Percentiles rank a stretch among this genome's conserved stretches.
phyloP scores from a whole-genome alignment of 2,329 filamentous ascomycete genomes.

The Fusarium citri region DNA sequence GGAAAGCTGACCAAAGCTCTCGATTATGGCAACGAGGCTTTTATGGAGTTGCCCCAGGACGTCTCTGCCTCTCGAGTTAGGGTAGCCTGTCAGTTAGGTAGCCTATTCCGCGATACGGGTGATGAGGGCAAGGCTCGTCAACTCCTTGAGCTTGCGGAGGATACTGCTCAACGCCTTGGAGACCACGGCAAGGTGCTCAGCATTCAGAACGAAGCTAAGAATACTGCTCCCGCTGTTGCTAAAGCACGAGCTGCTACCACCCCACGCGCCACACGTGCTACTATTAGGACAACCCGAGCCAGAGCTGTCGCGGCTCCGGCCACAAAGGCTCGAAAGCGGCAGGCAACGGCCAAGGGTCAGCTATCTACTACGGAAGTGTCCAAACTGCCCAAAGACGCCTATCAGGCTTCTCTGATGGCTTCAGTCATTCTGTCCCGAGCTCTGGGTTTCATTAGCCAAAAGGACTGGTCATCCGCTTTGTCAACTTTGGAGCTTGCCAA shows the following conservation, averaged over 20 bases:
- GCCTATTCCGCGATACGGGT: slow-evolving; percentile 64
- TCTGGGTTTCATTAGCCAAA: slow-evolving; percentile 59
- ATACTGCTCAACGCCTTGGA: slow-evolving; percentile 55
- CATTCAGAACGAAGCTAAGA: slow-evolving; percentile 22
- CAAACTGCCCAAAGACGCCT: slow-evolving; percentile 48
- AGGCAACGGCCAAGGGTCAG: slow-evolving; percentile 43
- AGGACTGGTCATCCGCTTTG: slow-evolving; percentile 69
- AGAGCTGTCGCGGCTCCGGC: slow-evolving; percentile 32
- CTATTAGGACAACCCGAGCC: slow-evolving; percentile 43
- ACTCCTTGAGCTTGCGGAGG: slow-evolving; percentile 63
- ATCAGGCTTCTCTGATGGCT: slow-evolving; percentile 53
- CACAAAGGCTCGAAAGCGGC: slow-evolving; percentile 36
- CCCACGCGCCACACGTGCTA: slow-evolving; percentile 43
- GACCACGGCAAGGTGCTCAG: slow-evolving; percentile 35
- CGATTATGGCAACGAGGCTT: slow-evolving; percentile 65
- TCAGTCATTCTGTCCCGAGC: slow-evolving; percentile 55
- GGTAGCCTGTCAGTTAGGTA: slow-evolving; percentile 67
- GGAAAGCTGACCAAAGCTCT: slow-evolving; percentile 69
- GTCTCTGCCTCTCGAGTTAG: slow-evolving; percentile 51
- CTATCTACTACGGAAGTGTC: slow-evolving; percentile 27
- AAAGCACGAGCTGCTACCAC: slow-evolving; percentile 38
- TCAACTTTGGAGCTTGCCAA: slow-evolving; percentile 64
- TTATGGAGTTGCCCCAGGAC: slow-evolving; percentile 61
- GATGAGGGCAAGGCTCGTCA: slow-evolving; percentile 57
- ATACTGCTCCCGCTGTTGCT: slow-evolving; percentile 20